phyloP scores from a whole-genome alignment of 2,329 filamentous ascomycete genomes.

The Alternaria solani region DNA sequence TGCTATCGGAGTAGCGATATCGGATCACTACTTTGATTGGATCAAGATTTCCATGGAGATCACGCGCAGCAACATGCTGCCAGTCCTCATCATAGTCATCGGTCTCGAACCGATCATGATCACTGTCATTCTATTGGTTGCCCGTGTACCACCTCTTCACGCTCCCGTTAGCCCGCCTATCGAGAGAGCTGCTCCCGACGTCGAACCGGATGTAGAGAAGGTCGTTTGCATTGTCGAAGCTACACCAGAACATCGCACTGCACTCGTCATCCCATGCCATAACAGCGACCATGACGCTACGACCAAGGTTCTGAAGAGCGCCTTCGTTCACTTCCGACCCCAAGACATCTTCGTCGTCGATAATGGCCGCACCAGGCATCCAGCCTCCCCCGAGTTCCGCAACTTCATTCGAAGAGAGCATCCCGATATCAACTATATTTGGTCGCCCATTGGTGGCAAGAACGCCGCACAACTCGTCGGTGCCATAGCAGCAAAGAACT shows the following conservation, averaged over 20 bases:
- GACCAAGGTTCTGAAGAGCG: conserved; percentile 14
- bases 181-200: background rate
- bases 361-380: conserved; percentile 22
- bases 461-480: conserved; percentile 30
- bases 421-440: conserved; percentile 27
- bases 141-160: conserved; percentile 7
- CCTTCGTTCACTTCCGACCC: conserved; percentile 22
- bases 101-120: conserved; percentile 25
- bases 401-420: conserved; percentile 21
- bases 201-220: conserved; percentile 2
- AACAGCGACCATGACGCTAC: conserved; percentile 17
- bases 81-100: conserved; percentile 25
- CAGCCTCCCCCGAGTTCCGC: conserved; percentile 21
- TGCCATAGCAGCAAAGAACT: conserved; percentile 21
- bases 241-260: conserved; percentile 8
- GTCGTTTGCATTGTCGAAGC: background rate
- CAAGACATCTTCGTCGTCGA: conserved; percentile 27
- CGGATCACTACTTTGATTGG: conserved; percentile 21
- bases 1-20: conserved; percentile 20
- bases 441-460: conserved; percentile 28
- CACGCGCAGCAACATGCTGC: conserved; percentile 25
- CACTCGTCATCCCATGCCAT: conserved; percentile 18
- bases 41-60: conserved; percentile 24
- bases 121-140: conserved; percentile 6
- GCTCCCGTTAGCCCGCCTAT: background rate